Base-by-base conservation (phyloP, 1,284 basidiomycete species). In the Rhodotorula mucilaginosa region DNA sequence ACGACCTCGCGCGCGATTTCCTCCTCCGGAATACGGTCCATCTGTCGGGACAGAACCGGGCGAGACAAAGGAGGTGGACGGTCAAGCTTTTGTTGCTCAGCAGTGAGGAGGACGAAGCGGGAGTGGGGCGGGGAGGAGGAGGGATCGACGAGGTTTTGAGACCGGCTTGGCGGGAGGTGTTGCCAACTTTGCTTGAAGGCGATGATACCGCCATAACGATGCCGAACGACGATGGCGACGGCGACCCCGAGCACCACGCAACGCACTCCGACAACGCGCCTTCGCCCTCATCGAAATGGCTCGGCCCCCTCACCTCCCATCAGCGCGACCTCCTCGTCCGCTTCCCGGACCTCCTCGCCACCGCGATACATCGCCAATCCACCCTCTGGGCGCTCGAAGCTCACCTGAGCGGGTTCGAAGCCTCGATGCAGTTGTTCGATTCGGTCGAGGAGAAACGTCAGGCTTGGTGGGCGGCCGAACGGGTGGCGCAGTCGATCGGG, bases 391-490 rank as follows among this genome's bases (percentile, higher is more conserved):
- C 65, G 4, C 59, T 74, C 58, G 70, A 74, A 21, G 64, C 57
- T n/a, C 44, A 72, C 2, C 23, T 68, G n/a, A 59, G 54, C 23
- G 70, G 68, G 26, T 70, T 72, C 23, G 73, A 74, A n/a, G 46
- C 4, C 7, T n/a, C 10, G 0, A 58, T 74, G 44, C 58, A 48
- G 23, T 51, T 74, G 44, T 70, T 66, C 64, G 54, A 34, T 7
- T 13, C 15, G 3, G 49, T 44, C 2, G 70, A 67, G 5, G 73
- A 63, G 29, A 49, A 47, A 29, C 16, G 16, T 19, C n/a, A 63
- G 47, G 73, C 58, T 15, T 74, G 70, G 70, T 72, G 58, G 60
- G 68, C 70, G 2, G 62, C 39, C 2, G 58, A 29, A 15, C 12
- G 49, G 19, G 19, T 72, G 1, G 68, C 68, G 29, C 19, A 5